phyloP scores from a whole-genome alignment of 495 filamentous ascomycete species.

The Aspergillus mulundensis region DNA sequence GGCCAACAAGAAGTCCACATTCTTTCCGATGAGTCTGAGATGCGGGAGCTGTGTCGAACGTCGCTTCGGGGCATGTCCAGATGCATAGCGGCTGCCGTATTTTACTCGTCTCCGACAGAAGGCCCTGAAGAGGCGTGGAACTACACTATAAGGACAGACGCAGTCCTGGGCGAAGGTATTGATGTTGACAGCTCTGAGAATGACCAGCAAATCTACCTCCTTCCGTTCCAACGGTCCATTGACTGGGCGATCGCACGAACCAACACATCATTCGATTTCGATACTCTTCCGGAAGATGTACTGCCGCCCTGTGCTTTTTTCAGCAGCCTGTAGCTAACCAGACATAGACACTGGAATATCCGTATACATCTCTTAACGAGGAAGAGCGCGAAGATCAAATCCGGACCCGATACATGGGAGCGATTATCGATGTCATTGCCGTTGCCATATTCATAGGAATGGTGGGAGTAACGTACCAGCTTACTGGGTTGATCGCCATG shows the following conservation, averaged over 20 bases:
- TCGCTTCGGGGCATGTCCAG: slow-evolving; percentile 63
- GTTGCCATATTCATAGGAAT: slow-evolving; percentile 65
- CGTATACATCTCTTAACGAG: slow-evolving; percentile 64
- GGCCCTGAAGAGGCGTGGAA: slow-evolving; percentile 69
- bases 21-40: slow-evolving; percentile 45
- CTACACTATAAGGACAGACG: slow-evolving; percentile 75
- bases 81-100: slow-evolving; percentile 74
- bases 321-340: neutral
- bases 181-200: slow-evolving; percentile 56
- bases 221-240: slow-evolving; percentile 74
- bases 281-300: slow-evolving; percentile 39
- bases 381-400: slow-evolving; percentile 60
- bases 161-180: slow-evolving; percentile 56
- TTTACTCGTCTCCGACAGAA: slow-evolving; percentile 66
- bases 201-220: slow-evolving; percentile 65
- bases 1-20: slow-evolving; percentile 55
- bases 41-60: slow-evolving; percentile 60
- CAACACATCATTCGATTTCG: slow-evolving; percentile 36
- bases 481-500: slow-evolving; percentile 69
- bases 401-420: slow-evolving; percentile 60
- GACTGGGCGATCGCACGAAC: slow-evolving; percentile 64
- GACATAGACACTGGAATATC: slow-evolving; percentile 55
- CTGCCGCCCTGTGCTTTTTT: neutral
- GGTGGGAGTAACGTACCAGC: slow-evolving; percentile 69
- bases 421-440: slow-evolving; percentile 62